phyloP scores from a whole-genome alignment of 2,329 filamentous ascomycete species.

The Claviceps africana region DNA sequence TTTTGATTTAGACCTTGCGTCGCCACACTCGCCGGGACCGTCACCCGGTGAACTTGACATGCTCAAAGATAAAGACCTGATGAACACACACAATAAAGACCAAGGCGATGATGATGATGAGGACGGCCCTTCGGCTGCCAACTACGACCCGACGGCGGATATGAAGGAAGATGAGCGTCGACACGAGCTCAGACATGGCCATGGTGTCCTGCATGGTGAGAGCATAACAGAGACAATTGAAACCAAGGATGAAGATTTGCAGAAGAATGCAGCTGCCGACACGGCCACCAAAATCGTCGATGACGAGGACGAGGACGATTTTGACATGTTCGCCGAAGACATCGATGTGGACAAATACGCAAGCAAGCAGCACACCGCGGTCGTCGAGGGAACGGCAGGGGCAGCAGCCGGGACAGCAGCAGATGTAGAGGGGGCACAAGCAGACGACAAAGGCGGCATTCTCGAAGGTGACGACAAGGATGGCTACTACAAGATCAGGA shows the following conservation, averaged over 20 bases:
- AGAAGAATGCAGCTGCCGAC: constrained; percentile 5
- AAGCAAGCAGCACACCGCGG: constrained; percentile 32
- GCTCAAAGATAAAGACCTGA: constrained; percentile 51
- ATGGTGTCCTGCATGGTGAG: constrained; percentile 36
- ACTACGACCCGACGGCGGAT: constrained; percentile 80
- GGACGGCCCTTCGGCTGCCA: constrained; percentile 77
- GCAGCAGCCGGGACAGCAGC: constrained; percentile 21
- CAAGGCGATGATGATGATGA: constrained; percentile 28
- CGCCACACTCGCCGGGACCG: constrained; percentile 31
- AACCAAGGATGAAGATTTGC: neutral
- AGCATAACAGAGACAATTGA: constrained; percentile 7
- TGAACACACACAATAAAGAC: constrained; percentile 40
- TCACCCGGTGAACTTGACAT: constrained; percentile 47
- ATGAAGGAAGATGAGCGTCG: constrained; percentile 72
- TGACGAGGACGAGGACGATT: constrained; percentile 52
- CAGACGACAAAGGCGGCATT: constrained; percentile 57
- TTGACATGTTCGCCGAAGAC: constrained; percentile 84
- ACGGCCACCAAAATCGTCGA: constrained; percentile 41
- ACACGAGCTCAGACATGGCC: constrained; percentile 49
- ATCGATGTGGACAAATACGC: constrained; percentile 54
- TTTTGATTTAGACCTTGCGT: constrained; percentile 18
- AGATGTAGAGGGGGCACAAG: constrained; percentile 36
- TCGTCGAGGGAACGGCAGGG: constrained; percentile 17
- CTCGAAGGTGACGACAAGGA: constrained; percentile 90
- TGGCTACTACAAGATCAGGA: constrained; percentile 90